Evolutionary conservation across 202 grass and related monocot genomes (phyloP).

Genomic region (Brachypodium distachyon): DNA sequence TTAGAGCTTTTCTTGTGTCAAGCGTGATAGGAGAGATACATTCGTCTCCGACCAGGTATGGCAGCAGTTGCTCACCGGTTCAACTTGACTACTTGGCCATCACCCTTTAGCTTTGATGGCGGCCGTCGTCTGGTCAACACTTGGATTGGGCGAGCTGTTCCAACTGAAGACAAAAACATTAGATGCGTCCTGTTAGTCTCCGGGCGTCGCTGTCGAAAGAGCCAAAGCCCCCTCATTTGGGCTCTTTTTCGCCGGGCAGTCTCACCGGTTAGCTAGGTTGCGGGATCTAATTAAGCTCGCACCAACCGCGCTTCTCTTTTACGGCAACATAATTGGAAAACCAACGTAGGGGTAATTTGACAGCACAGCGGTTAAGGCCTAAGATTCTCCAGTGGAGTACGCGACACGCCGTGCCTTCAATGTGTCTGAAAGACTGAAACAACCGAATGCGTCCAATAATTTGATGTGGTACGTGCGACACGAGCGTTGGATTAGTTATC

Average conservation of each 20-base stretch:
- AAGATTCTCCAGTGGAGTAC: not conserved
- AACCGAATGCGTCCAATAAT: conserved; percentile 2
- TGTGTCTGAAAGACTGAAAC: too few species aligned
- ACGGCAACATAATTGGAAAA: not conserved
- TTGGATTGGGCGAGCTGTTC: not conserved
- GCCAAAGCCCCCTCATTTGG: not conserved
- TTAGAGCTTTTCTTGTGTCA: too few species aligned
- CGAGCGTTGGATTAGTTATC: not conserved
- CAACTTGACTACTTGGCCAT: not conserved
- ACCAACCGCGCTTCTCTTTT: not conserved
- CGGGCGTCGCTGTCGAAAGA: not conserved
- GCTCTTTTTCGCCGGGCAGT: not conserved
- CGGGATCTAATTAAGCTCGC: not conserved
- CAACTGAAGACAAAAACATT: not conserved
- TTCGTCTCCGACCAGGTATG: not conserved
- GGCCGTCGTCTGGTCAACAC: not conserved
- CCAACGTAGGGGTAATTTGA: not conserved
- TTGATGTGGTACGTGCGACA: not conserved
- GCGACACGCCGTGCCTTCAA: not conserved
- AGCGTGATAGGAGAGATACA: not conserved
- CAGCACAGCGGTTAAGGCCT: not conserved
- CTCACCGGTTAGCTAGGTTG: conserved; percentile 15
- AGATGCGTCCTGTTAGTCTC: not conserved
- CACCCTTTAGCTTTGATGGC: not conserved
- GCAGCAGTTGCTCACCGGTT: not conserved